phyloP scores from a whole-genome alignment of 148 eudicot genomes.

The Spergularia marina region DNA sequence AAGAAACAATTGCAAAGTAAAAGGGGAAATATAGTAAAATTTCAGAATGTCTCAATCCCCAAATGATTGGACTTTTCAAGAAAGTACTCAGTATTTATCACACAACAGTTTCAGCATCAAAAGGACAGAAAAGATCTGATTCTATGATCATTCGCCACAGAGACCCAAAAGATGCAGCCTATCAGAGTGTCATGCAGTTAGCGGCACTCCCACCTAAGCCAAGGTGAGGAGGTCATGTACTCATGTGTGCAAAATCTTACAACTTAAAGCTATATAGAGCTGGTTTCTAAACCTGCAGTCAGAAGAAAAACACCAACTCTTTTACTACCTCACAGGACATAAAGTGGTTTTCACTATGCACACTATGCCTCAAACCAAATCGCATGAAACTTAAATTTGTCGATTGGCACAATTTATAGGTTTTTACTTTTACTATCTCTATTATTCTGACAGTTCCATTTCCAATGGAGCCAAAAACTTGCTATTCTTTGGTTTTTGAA shows the following conservation, averaged over 20 bases:
- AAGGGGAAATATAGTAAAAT: not conserved
- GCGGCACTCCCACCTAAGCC: too few relatives aligned
- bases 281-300: not conserved
- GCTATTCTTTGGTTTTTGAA: not conserved
- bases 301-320: not conserved
- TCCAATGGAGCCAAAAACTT: not conserved
- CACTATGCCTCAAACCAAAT: not conserved
- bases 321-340: not conserved
- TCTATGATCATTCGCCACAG: slow-evolving; percentile 1
- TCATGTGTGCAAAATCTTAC: not conserved
- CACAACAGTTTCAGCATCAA: not conserved
- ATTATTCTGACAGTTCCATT: not conserved
- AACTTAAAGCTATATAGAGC: not conserved
- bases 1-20: too few relatives aligned
- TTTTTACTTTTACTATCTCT: not conserved
- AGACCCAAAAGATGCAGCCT: not conserved
- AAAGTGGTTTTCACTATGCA: slow-evolving; percentile 1
- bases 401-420: not conserved
- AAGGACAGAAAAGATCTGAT: not conserved
- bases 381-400: not conserved
- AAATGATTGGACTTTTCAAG: slow-evolving; percentile 2
- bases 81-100: not conserved
- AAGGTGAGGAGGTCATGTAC: too few relatives aligned
- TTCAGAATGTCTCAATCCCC: not conserved
- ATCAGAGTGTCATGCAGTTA: too few relatives aligned